Conservation (phyloP, 228 moss, liverwort and hornwort species). For the Sphagnum magellanicum region DNA sequence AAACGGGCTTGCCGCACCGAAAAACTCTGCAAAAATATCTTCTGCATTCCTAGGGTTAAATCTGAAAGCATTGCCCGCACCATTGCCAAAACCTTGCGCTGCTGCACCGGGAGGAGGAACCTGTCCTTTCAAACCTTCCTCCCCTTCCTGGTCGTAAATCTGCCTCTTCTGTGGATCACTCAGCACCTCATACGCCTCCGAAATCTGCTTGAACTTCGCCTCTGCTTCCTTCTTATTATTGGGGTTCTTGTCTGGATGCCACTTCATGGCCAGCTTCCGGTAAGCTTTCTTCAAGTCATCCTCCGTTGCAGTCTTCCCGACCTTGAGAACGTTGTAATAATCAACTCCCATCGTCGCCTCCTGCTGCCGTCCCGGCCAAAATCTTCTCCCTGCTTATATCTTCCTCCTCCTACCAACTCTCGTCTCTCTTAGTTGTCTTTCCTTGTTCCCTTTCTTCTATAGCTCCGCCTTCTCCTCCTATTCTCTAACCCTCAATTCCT, state of each 20-base stretch:
- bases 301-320: slow-evolving; percentile 78
- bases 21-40: slow-evolving; percentile 99
- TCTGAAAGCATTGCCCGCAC: slow-evolving; percentile 63
- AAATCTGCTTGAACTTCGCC: slow-evolving; percentile 99
- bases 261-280: slow-evolving; percentile 97
- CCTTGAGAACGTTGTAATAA: slow-evolving; percentile 93
- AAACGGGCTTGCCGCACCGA: slow-evolving; percentile 85
- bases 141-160: slow-evolving; percentile 98
- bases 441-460: neutral
- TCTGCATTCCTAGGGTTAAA: slow-evolving; percentile 99
- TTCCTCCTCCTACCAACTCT: slow-evolving; percentile 2
- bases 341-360: slow-evolving; percentile 86
- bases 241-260: slow-evolving; percentile 99
- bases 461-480: neutral
- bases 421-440: too few relatives aligned
- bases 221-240: slow-evolving; percentile 99
- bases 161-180: slow-evolving; percentile 96
- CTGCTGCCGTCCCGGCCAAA: slow-evolving; percentile 12
- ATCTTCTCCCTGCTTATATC: slow-evolving; percentile 14
- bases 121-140: slow-evolving; percentile 94
- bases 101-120: slow-evolving; percentile 60
- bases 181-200: slow-evolving; percentile 97
- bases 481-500: too few relatives aligned
- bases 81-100: slow-evolving; percentile 54
- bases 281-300: slow-evolving; percentile 99